These are phyloP conservation scores for Gloeopeniophorella convolvens DNA, from an alignment of 768 basidiomycete genomes.

Conservation along the genomic window DNA sequence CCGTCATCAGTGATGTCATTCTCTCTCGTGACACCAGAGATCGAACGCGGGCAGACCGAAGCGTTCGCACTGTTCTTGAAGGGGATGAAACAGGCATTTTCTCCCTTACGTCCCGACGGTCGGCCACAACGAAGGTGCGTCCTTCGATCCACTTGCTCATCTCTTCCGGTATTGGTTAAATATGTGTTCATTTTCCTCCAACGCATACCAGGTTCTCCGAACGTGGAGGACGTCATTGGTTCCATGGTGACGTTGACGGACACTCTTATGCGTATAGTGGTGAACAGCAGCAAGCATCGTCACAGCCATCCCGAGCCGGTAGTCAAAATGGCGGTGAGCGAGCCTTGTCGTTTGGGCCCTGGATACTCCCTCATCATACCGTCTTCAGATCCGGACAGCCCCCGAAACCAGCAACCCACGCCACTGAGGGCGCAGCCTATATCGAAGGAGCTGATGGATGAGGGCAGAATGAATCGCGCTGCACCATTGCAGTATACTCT, in stretches of 20 bases:
- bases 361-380: too few species aligned
- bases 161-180: not conserved
- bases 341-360: too few species aligned
- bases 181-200: slow-evolving; percentile 2
- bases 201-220: slow-evolving; percentile 49
- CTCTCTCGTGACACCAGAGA: slow-evolving; percentile 49
- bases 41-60: slow-evolving; percentile 46
- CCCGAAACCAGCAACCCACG: not conserved
- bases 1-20: slow-evolving; percentile 63
- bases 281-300: too few species aligned
- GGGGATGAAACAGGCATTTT: slow-evolving; percentile 41
- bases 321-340: too few species aligned
- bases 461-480: not conserved
- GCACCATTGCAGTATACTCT: not conserved
- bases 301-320: not conserved
- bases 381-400: not conserved
- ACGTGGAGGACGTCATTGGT: slow-evolving; percentile 54
- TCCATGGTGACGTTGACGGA: too few species aligned
- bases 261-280: too few species aligned
- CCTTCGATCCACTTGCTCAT: not conserved
- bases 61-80: slow-evolving; percentile 40
- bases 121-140: slow-evolving; percentile 56
- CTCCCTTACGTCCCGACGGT: slow-evolving; percentile 51
- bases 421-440: not conserved
- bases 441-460: not conserved